A percentile compares a stretch with the other conserved stretches of the same genome.
Conservation (phyloP, 768 basidiomycete genomes). For the Pisolithus albus region DNA sequence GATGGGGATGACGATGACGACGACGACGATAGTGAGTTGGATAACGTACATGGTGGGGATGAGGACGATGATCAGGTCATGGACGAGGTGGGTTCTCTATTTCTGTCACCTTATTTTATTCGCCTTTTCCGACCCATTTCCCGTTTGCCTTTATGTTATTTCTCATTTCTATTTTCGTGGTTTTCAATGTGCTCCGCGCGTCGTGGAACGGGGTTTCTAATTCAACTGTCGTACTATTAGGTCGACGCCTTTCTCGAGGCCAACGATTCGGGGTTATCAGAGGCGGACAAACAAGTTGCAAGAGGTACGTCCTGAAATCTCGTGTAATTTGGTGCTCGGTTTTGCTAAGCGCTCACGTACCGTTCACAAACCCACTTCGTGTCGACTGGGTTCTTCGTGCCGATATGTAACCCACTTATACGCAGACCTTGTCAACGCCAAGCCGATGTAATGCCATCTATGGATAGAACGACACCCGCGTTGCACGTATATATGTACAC, state of each 20-base stretch:
- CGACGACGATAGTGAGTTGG: conserved; percentile 39
- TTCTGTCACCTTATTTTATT: neutral
- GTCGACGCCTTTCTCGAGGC: conserved; percentile 94
- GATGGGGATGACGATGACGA: conserved; percentile 58
- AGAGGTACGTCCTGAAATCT: conserved; percentile 46
- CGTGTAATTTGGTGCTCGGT: no score
- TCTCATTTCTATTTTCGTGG: no score
- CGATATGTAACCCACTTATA: no score
- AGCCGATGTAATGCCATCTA: conserved; percentile 37
- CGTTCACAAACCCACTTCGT: no score
- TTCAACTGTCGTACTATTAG: conserved; percentile 24
- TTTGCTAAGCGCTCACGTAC: no score
- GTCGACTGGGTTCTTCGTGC: neutral
- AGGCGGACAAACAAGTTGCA: conserved; percentile 71
- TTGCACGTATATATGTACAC: neutral
- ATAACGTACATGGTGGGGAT: conserved; percentile 37
- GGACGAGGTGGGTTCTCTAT: conserved; percentile 62
- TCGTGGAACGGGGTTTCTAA: no score
- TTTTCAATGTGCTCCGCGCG: no score
- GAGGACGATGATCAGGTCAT: conserved; percentile 73
- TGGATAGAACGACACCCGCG: no score
- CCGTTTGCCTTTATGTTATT: no score
- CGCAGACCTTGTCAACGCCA: conserved; percentile 53
- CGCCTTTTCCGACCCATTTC: neutral
- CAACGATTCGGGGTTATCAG: conserved; percentile 79